A percentile compares a stretch with the other conserved stretches of the same genome.
phyloP scores from a whole-genome alignment of 2,329 filamentous ascomycete genomes.

The Helminthosporium solani region DNA sequence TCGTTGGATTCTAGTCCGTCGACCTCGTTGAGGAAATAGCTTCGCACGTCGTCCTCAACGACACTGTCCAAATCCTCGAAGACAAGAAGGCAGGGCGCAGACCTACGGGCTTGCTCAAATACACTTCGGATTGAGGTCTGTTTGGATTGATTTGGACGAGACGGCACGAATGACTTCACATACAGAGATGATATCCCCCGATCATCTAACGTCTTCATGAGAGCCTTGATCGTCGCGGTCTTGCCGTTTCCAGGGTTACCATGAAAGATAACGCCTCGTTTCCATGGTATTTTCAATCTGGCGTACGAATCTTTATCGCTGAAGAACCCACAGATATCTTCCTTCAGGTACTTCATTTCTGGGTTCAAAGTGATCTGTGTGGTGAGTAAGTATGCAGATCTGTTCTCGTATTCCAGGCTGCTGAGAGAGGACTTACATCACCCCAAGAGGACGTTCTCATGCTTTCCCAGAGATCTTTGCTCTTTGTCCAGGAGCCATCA shows the following conservation, averaged over 20 bases:
- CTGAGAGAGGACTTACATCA: no score
- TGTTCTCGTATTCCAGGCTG: no score
- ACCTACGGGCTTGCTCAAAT: slow-evolving; percentile 45
- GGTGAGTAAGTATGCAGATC: no score
- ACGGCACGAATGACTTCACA: no score
- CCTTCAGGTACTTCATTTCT: no score
- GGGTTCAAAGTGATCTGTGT: no score
- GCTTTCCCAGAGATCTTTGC: no score
- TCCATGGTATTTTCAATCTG: no score
- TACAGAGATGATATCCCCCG: slow-evolving; percentile 54
- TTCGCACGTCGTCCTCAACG: slow-evolving; percentile 60
- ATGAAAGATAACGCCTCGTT: slow-evolving; percentile 49
- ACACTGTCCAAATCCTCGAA: slow-evolving; percentile 72
- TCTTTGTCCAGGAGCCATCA: no score
- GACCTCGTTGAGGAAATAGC: slow-evolving; percentile 72
- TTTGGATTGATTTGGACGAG: slow-evolving; percentile 49
- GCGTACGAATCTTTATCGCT: no score
- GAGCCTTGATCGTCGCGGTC: slow-evolving; percentile 67
- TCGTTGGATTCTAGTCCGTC: slow-evolving; percentile 70
- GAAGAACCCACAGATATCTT: no score
- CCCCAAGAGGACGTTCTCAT: no score
- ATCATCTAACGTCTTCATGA: slow-evolving; percentile 61
- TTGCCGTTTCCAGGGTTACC: slow-evolving; percentile 66
- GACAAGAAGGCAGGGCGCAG: slow-evolving; percentile 66
- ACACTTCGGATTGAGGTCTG: slow-evolving; percentile 55